These are phyloP conservation scores for Artemisia tridentata DNA, from an alignment of 129 eudicot species.

Conservation along the genomic window DNA sequence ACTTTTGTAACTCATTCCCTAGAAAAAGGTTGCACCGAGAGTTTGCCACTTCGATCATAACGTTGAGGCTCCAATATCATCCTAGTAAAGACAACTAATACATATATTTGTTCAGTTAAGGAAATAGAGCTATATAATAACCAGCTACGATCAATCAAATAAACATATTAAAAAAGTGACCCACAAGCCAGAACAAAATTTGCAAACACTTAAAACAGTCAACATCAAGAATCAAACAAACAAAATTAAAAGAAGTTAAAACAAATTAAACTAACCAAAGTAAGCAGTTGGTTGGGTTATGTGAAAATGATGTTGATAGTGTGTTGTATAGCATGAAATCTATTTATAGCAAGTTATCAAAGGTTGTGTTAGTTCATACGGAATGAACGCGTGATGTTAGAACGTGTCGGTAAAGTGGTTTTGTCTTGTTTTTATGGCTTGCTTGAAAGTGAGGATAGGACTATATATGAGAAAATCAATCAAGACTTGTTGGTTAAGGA, in stretches of 20 bases:
- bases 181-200: background rate
- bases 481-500: constrained; percentile 26
- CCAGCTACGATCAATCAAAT: background rate
- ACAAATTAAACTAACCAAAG: background rate
- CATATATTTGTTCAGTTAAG: background rate
- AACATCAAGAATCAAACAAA: constrained; percentile 26
- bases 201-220: constrained; percentile 9
- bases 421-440: background rate
- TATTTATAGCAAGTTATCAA: constrained; percentile 10
- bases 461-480: background rate
- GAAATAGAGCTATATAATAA: background rate
- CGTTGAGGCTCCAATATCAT: no score
- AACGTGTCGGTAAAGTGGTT: constrained; percentile 20
- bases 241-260: background rate
- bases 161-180: background rate
- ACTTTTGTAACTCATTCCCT: no score
- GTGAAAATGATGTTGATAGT: no score
- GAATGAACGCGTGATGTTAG: constrained; percentile 28
- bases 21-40: no score
- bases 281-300: background rate
- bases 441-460: constrained; percentile 11
- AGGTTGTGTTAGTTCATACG: constrained; percentile 7
- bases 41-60: no score
- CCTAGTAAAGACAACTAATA: no score
- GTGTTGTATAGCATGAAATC: background rate